Evolutionary conservation across 768 basidiomycete genomes (phyloP).

Genomic region (Neoboletus magnificus): DNA sequence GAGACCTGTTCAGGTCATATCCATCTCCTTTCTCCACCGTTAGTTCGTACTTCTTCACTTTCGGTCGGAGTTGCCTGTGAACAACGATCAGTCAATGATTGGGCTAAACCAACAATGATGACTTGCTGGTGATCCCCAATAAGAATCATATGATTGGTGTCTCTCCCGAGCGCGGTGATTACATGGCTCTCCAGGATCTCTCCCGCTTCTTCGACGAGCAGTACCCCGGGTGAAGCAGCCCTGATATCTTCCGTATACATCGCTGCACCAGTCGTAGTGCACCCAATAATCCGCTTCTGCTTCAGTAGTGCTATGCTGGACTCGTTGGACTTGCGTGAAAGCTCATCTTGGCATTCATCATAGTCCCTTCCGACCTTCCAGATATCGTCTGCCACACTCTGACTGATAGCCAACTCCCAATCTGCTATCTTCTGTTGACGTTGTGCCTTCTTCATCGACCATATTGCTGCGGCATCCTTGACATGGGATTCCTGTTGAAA

Average conservation of each 20-base stretch:
- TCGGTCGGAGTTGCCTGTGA: constrained; percentile 65
- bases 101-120: background rate
- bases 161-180: constrained; percentile 49
- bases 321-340: constrained; percentile 37
- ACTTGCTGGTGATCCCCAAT: constrained; percentile 74
- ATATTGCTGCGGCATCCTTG: constrained; percentile 28
- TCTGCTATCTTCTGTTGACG: constrained; percentile 27
- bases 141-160: constrained; percentile 53
- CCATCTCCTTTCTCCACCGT: constrained; percentile 69
- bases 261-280: constrained; percentile 69
- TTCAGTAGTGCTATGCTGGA: constrained; percentile 34
- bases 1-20: constrained; percentile 61
- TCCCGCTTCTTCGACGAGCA: constrained; percentile 71
- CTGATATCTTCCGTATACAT: constrained; percentile 51
- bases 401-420: constrained; percentile 38
- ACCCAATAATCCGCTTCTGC: constrained; percentile 56
- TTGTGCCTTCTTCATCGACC: constrained; percentile 32
- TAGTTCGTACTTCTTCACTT: constrained; percentile 61
- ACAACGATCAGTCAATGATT: background rate
- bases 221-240: constrained; percentile 45
- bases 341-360: constrained; percentile 35
- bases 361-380: constrained; percentile 35
- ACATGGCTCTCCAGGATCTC: constrained; percentile 70
- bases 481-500: constrained; percentile 32
- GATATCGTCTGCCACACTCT: constrained; percentile 35